Conservation (phyloP, 108 stramenopile species). For the Pseudonitzschia multiseries region DNA sequence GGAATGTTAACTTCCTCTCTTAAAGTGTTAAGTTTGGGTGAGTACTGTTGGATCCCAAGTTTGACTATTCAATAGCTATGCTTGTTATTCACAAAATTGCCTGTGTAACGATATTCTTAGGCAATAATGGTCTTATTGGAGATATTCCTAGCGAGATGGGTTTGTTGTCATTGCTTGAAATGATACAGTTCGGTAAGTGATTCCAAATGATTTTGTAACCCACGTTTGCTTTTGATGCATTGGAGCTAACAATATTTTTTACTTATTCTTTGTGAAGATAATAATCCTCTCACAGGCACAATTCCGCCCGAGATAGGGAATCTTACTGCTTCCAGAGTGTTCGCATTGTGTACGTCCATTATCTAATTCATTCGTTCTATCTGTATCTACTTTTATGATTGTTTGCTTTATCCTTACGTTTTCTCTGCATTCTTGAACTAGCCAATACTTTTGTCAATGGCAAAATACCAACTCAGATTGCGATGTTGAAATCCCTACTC, state of each 20-base stretch:
- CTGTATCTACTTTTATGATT: not conserved
- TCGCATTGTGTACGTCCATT: not conserved
- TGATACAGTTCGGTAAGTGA: not conserved
- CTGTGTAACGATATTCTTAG: no score
- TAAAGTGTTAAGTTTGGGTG: not conserved
- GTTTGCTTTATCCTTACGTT: not conserved
- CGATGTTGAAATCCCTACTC: not conserved
- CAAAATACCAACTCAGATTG: not conserved
- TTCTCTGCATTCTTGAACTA: not conserved
- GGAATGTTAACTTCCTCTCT: not conserved
- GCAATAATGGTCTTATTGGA: no score
- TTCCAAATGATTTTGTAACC: not conserved
- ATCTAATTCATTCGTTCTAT: not conserved
- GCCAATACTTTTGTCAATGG: not conserved
- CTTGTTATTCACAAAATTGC: no score
- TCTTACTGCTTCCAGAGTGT: not conserved
- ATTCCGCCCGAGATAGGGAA: slow-evolving; percentile 24
- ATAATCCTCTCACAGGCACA: not conserved
- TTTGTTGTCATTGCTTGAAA: not conserved
- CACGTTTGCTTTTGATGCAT: no score
- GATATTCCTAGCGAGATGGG: not conserved
- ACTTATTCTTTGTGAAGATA: not conserved
- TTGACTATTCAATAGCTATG: no score
- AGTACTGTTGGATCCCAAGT: not conserved
- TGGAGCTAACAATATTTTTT: no score